Percentiles rank a stretch among this genome's conserved stretches.
Conservation (phyloP, 495 filamentous ascomycete species). For the Trichocladium antarcticum region DNA sequence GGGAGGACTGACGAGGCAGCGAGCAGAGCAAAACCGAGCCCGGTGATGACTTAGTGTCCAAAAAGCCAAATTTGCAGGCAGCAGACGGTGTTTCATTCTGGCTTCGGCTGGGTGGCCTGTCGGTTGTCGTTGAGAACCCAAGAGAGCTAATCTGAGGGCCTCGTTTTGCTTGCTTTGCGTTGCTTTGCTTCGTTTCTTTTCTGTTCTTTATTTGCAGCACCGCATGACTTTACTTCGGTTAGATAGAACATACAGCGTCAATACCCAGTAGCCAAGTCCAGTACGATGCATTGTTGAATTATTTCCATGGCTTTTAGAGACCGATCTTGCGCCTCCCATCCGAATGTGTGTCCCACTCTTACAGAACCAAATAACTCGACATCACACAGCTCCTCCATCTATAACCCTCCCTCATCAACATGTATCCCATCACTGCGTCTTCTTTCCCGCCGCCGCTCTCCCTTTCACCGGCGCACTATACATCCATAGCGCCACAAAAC, state of each 20-base stretch:
- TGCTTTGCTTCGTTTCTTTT: neutral
- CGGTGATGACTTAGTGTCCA: conserved; percentile 48
- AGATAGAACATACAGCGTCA: too few relatives aligned
- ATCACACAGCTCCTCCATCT: neutral
- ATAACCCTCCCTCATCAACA: too few relatives aligned
- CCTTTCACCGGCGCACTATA: conserved; percentile 59
- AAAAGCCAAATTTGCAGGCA: conserved; percentile 57
- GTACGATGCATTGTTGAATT: neutral
- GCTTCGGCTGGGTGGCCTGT: conserved; percentile 9
- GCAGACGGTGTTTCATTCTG: conserved; percentile 24
- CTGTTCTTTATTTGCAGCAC: neutral
- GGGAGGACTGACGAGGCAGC: neutral
- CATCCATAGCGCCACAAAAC: conserved; percentile 80
- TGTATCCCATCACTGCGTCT: conserved; percentile 60
- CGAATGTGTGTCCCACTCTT: conserved; percentile 3
- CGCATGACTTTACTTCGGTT: too few relatives aligned
- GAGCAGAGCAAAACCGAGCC: conserved; percentile 26
- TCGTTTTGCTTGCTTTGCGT: conserved; percentile 1
- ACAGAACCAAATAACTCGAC: neutral
- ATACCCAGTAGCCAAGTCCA: too few relatives aligned
- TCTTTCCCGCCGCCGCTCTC: conserved; percentile 45
- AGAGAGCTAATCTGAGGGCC: conserved; percentile 55
- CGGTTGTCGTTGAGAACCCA: conserved; percentile 47
- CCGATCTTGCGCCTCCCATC: conserved; percentile 2
- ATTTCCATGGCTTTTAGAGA: neutral